phyloP scores from a whole-genome alignment of 2,329 filamentous ascomycete species.

The Geosmithia morbida region DNA sequence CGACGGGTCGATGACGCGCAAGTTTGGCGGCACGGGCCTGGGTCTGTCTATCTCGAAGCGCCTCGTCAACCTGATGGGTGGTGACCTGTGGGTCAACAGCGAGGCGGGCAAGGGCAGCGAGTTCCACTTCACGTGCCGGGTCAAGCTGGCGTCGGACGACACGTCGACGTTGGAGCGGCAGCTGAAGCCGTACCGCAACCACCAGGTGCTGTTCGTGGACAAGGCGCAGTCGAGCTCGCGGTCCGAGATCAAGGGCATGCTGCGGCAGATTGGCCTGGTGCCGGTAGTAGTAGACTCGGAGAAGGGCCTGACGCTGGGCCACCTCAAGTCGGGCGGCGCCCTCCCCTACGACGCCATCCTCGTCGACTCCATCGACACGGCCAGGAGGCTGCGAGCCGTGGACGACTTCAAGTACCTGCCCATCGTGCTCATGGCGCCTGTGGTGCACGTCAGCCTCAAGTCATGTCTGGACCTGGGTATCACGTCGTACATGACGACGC shows the following conservation, averaged over 20 bases:
- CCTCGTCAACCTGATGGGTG: slow-evolving; percentile 66
- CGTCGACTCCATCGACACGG: slow-evolving; percentile 85
- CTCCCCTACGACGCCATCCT: slow-evolving; percentile 88
- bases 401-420: slow-evolving; percentile 98
- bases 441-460: slow-evolving; percentile 84
- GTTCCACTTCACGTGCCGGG: slow-evolving; percentile 52
- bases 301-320: slow-evolving; percentile 44
- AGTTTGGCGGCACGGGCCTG: slow-evolving; percentile 67
- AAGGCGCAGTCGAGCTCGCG: slow-evolving; percentile 71
- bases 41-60: slow-evolving; percentile 74
- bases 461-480: slow-evolving; percentile 90
- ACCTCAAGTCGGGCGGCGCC: slow-evolving; percentile 36
- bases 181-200: slow-evolving; percentile 78
- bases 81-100: too few species aligned
- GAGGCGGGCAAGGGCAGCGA: slow-evolving; percentile 69
- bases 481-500: slow-evolving; percentile 98
- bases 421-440: slow-evolving; percentile 78
- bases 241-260: slow-evolving; percentile 62
- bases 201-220: slow-evolving; percentile 89
- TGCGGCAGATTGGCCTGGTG: slow-evolving; percentile 63
- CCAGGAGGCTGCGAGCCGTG: slow-evolving; percentile 68
- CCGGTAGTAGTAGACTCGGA: slow-evolving; percentile 76
- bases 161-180: slow-evolving; percentile 67
- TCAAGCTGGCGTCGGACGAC: slow-evolving; percentile 71
- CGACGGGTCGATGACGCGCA: slow-evolving; percentile 64